phyloP scores from a whole-genome alignment of 148 eudicot species.

The Chenopodium album region DNA sequence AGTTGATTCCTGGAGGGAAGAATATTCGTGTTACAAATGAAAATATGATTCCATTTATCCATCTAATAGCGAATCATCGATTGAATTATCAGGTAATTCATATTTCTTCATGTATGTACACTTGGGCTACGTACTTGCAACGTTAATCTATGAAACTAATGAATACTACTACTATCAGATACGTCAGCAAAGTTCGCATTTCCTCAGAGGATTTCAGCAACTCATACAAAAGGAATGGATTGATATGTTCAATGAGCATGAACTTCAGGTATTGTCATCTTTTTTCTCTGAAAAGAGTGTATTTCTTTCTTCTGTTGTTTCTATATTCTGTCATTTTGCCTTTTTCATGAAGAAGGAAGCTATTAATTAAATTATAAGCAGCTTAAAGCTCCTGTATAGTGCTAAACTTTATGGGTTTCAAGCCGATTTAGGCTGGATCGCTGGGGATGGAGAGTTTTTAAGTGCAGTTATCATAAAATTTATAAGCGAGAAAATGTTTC shows the following conservation, averaged over 20 bases:
- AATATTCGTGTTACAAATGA: conserved; percentile 79
- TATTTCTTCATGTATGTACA: neutral
- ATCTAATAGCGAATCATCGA: conserved; percentile 86
- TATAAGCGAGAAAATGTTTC: neutral
- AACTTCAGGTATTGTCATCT: conserved; percentile 71
- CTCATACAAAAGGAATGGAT: conserved; percentile 91
- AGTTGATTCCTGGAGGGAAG: conserved; percentile 80
- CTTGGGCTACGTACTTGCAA: neutral
- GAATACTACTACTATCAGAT: conserved; percentile 48
- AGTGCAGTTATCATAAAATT: neutral
- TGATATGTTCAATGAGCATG: conserved; percentile 98
- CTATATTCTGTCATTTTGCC: neutral
- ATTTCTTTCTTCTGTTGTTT: neutral
- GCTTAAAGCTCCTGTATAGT: neutral
- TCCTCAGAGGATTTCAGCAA: conserved; percentile 86
- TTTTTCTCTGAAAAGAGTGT: neutral
- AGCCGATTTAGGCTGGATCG: neutral
- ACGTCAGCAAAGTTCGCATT: conserved; percentile 92
- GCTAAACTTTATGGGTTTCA: neutral
- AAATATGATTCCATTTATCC: conserved; percentile 83
- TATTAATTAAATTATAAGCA: neutral
- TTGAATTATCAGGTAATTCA: conserved; percentile 80
- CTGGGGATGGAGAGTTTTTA: neutral
- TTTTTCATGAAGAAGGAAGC: neutral
- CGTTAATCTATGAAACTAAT: conserved; percentile 10